A percentile compares a stretch with the other conserved stretches of the same genome.
Conservation (phyloP, 2,329 filamentous ascomycete species). For the Cyclaneusma minus region DNA sequence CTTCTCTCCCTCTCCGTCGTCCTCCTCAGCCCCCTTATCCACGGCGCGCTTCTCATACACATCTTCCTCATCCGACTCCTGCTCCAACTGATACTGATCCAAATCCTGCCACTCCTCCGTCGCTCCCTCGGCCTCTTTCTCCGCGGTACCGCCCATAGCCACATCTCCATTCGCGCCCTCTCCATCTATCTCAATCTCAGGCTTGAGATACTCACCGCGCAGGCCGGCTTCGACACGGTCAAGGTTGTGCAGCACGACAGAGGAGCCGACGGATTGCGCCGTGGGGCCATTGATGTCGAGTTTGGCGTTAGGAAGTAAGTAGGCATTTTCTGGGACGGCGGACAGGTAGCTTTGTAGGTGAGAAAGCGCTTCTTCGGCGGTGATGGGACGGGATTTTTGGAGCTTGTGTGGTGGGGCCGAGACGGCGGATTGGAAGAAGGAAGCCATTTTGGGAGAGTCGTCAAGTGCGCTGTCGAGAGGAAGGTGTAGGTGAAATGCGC, state of each 20-base stretch:
- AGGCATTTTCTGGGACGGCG: conserved; percentile 10
- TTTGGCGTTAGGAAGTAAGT: conserved; percentile 19
- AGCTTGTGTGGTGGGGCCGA: conserved; percentile 16
- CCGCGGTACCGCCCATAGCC: conserved; percentile 11
- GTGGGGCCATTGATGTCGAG: conserved; percentile 17
- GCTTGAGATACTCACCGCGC: conserved; percentile 30
- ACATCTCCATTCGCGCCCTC: conserved; percentile 11
- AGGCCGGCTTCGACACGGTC: conserved; percentile 34
- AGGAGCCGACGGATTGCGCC: conserved; percentile 11
- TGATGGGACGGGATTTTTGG: conserved; percentile 12
- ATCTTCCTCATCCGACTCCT: conserved; percentile 20
- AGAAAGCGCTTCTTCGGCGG: conserved; percentile 14
- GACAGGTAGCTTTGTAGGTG: conserved; percentile 16
- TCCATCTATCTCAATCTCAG: conserved; percentile 23
- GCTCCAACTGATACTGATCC: conserved; percentile 20
- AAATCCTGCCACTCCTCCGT: conserved; percentile 19
- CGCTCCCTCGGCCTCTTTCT: conserved; percentile 10
- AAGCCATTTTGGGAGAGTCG: conserved; percentile 10
- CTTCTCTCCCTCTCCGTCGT: conserved; percentile 21
- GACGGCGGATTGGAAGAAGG: conserved; percentile 1
- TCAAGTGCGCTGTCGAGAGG: background rate
- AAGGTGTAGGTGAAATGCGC: background rate
- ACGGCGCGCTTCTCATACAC: conserved; percentile 26
- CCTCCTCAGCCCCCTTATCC: conserved; percentile 19
- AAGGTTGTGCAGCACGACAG: conserved; percentile 34